Evolutionary conservation across 2,329 filamentous ascomycete species (phyloP).

Genomic region (Sarocladium oryzae): DNA sequence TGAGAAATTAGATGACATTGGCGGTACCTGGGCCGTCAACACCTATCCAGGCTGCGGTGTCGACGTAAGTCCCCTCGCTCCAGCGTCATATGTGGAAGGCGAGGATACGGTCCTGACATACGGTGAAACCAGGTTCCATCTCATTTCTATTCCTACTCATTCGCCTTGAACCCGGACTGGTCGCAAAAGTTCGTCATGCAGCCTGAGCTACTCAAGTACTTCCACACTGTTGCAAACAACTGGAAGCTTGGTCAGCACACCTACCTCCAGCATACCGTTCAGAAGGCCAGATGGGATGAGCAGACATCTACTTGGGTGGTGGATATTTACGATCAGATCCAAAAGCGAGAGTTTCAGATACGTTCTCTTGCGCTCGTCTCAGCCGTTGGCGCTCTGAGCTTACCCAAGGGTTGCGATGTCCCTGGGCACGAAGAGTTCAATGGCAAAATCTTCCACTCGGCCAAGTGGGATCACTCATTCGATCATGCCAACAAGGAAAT

Average conservation of each 20-base stretch:
- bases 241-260: slow-evolving; percentile 17
- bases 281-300: slow-evolving; percentile 16
- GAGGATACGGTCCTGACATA: background rate
- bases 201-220: slow-evolving; percentile 19
- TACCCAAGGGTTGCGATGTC: slow-evolving; percentile 17
- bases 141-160: slow-evolving; percentile 13
- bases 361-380: slow-evolving; percentile 17
- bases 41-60: slow-evolving; percentile 6
- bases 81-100: no score
- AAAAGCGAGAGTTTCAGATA: slow-evolving; percentile 9
- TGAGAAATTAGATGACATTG: slow-evolving; percentile 7
- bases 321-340: slow-evolving; percentile 11
- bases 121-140: background rate
- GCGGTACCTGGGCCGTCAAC: slow-evolving; percentile 3
- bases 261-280: slow-evolving; percentile 15
- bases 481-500: slow-evolving; percentile 19
- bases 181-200: slow-evolving; percentile 7
- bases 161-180: slow-evolving; percentile 13
- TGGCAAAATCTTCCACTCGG: slow-evolving; percentile 19
- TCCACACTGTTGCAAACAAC: slow-evolving; percentile 18
- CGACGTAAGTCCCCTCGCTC: slow-evolving; percentile 6
- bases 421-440: slow-evolving; percentile 15
- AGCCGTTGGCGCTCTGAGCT: slow-evolving; percentile 19
- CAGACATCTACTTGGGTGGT: slow-evolving; percentile 15
- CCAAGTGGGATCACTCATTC: slow-evolving; percentile 20